phyloP scores from a whole-genome alignment of 768 basidiomycete species.

The Botryobasidium botryosum region DNA sequence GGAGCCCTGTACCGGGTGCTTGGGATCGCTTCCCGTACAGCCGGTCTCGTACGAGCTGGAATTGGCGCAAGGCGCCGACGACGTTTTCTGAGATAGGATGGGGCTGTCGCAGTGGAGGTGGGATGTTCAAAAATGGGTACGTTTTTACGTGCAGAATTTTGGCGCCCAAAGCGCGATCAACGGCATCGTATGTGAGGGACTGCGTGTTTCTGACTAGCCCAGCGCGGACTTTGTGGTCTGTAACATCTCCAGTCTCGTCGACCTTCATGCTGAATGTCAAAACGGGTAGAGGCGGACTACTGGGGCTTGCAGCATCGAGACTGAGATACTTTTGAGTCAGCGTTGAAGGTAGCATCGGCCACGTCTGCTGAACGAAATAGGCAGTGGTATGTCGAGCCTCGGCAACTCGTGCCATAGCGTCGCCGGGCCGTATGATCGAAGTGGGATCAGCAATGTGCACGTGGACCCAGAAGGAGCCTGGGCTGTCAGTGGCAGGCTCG shows the following conservation, averaged over 20 bases:
- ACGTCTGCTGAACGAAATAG: constrained; percentile 50
- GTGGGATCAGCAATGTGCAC: constrained; percentile 91
- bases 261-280: constrained; percentile 71
- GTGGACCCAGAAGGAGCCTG: constrained; percentile 61
- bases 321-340: constrained; percentile 35
- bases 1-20: neutral
- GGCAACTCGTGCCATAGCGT: constrained; percentile 44
- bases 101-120: too few relatives aligned
- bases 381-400: constrained; percentile 30
- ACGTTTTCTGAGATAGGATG: too few relatives aligned
- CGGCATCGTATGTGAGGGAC: constrained; percentile 45
- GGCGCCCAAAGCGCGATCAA: constrained; percentile 35
- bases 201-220: constrained; percentile 57
- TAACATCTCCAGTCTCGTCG: constrained; percentile 39
- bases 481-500: constrained; percentile 44
- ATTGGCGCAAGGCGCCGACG: too few relatives aligned
- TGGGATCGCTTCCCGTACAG: too few relatives aligned
- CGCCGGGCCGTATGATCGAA: constrained; percentile 50
- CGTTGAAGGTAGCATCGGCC: constrained; percentile 54
- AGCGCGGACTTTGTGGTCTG: constrained; percentile 51
- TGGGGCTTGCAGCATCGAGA: constrained; percentile 26
- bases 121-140: constrained; percentile 13
- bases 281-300: constrained; percentile 41
- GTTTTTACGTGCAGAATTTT: constrained; percentile 20
- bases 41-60: too few relatives aligned